phyloP scores from a whole-genome alignment of 805 yeast species.

The Zygotorulaspora florentina region DNA sequence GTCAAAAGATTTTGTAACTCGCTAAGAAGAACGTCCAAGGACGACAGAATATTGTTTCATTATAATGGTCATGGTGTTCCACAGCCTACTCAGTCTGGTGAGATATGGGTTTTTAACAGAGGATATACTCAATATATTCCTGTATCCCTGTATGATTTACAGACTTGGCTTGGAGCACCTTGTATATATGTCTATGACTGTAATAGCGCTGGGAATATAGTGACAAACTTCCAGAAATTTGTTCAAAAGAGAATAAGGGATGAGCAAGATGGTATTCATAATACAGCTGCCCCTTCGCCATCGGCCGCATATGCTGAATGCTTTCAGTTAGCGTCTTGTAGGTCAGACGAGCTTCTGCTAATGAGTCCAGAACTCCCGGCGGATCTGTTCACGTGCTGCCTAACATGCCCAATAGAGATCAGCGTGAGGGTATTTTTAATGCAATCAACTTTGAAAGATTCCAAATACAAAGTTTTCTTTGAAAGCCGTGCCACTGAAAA shows the following conservation, averaged over 20 bases:
- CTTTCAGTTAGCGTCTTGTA: conserved; percentile 90
- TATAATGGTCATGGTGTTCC: conserved; percentile 99
- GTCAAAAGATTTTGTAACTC: conserved; percentile 88
- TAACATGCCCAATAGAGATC: conserved; percentile 93
- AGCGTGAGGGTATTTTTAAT: conserved; percentile 87
- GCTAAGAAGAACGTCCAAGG: conserved; percentile 83
- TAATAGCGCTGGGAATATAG: conserved; percentile 89
- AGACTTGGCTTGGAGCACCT: conserved; percentile 97
- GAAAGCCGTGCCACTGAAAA: conserved; percentile 33
- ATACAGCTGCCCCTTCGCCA: conserved; percentile 41
- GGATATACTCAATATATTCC: conserved; percentile 98
- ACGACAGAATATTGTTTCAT: conserved; percentile 88
- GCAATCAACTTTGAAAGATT: conserved; percentile 62
- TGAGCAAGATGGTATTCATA: conserved; percentile 58
- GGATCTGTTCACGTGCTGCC: conserved; percentile 90
- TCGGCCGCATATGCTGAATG: conserved; percentile 66
- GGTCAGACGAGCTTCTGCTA: conserved; percentile 78
- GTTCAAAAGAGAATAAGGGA: conserved; percentile 87
- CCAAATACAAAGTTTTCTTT: conserved; percentile 39
- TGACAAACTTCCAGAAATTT: conserved; percentile 81
- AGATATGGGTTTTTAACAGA: conserved; percentile 96
- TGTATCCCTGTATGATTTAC: conserved; percentile 88
- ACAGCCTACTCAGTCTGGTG: conserved; percentile 92
- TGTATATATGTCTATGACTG: conserved; percentile 94
- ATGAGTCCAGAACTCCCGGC: conserved; percentile 95